phyloP scores from a whole-genome alignment of 768 basidiomycete genomes.

The Pisolithus sp. region DNA sequence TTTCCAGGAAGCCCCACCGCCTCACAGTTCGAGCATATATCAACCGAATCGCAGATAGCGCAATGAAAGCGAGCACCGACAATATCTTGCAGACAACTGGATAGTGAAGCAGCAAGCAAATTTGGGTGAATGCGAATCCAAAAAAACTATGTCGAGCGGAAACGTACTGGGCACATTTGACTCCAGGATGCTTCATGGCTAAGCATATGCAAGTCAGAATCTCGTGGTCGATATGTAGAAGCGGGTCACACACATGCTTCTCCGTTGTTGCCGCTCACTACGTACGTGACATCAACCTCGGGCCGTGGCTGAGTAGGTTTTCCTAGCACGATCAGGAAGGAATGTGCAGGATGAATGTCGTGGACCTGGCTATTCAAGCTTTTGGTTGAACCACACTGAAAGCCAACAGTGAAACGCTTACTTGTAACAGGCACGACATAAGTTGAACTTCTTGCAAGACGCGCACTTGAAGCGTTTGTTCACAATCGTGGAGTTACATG shows the following conservation, averaged over 20 bases:
- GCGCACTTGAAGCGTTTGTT: slow-evolving; percentile 78
- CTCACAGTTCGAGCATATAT: slow-evolving; percentile 85
- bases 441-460: slow-evolving; percentile 69
- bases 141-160: neutral
- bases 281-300: slow-evolving; percentile 31
- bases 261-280: slow-evolving; percentile 37
- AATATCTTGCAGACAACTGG: slow-evolving; percentile 82
- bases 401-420: slow-evolving; percentile 22
- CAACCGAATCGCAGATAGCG: slow-evolving; percentile 77
- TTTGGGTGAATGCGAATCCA: neutral
- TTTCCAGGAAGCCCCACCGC: slow-evolving; percentile 82
- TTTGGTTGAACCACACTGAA: slow-evolving; percentile 2
- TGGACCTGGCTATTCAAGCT: slow-evolving; percentile 64
- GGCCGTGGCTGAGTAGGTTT: slow-evolving; percentile 36
- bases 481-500: slow-evolving; percentile 59
- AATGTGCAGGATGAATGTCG: slow-evolving; percentile 84
- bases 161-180: slow-evolving; percentile 82
- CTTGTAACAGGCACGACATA: slow-evolving; percentile 84
- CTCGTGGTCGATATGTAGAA: neutral
- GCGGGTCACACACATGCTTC: slow-evolving; percentile 49
- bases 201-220: slow-evolving; percentile 2
- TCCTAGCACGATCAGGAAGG: slow-evolving; percentile 79
- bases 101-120: neutral
- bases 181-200: slow-evolving; percentile 76
- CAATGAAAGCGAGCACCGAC: slow-evolving; percentile 92